Evolutionary conservation across 1,284 basidiomycete species (phyloP).

Genomic region (Mycosarcoma mackinlayi): DNA sequence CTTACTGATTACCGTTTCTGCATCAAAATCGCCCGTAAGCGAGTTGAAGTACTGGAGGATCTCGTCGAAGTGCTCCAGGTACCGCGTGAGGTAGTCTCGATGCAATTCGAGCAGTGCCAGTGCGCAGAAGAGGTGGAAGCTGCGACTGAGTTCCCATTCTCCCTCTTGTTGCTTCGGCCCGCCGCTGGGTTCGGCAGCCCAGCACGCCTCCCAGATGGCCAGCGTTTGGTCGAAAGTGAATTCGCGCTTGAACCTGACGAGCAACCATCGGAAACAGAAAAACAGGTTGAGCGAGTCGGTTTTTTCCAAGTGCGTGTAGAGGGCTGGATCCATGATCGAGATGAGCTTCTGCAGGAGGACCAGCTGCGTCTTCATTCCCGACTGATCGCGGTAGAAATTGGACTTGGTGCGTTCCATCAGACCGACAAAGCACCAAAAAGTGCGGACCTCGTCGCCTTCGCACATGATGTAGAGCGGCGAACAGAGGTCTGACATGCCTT

Average conservation of each 20-base stretch:
- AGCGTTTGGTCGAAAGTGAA: slow-evolving; percentile 90
- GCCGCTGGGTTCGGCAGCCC: slow-evolving; percentile 44
- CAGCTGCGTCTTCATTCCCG: slow-evolving; percentile 94
- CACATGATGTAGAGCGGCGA: slow-evolving; percentile 92
- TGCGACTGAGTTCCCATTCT: slow-evolving; percentile 57
- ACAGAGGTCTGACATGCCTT: slow-evolving; percentile 97
- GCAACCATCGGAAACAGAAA: slow-evolving; percentile 89
- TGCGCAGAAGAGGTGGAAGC: slow-evolving; percentile 93
- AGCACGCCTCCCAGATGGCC: slow-evolving; percentile 81
- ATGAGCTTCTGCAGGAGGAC: slow-evolving; percentile 89
- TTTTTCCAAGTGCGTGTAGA: slow-evolving; percentile 75
- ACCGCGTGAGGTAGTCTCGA: slow-evolving; percentile 89
- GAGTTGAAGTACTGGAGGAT: slow-evolving; percentile 60
- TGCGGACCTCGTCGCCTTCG: slow-evolving; percentile 85
- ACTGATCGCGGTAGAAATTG: slow-evolving; percentile 95
- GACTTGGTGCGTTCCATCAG: slow-evolving; percentile 95
- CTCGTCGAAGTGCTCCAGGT: slow-evolving; percentile 80
- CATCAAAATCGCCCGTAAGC: slow-evolving; percentile 47
- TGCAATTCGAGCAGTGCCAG: slow-evolving; percentile 93
- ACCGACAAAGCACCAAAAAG: slow-evolving; percentile 95
- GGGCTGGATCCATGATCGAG: slow-evolving; percentile 89
- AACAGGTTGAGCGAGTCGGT: slow-evolving; percentile 92
- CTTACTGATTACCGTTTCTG: slow-evolving; percentile 28
- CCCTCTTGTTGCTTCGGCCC: no score
- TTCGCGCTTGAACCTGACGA: slow-evolving; percentile 75